Evolutionary conservation across 2,329 filamentous ascomycete genomes (phyloP), one percentile per base, ranked within the genome.

Genomic region (Colletotrichum zoysiae): DNA sequence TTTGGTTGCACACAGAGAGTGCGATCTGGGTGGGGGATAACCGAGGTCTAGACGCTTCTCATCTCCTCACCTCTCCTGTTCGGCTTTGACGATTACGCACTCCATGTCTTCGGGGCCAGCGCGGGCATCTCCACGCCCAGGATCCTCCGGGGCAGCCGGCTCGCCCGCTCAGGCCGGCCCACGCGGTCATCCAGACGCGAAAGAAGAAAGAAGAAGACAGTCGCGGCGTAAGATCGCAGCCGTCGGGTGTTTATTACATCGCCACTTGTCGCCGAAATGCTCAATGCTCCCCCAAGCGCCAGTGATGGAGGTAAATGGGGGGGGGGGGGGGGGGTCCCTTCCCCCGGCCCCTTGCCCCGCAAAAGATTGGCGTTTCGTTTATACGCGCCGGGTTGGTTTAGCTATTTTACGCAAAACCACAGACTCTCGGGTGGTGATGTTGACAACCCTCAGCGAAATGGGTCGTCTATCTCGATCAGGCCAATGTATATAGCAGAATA

Each of bases 331-430:
- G n/a, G n/a, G n/a, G n/a, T n/a, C 30, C 18, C 30, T 9, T 20
- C 20, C 40, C 40, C 40, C 38, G n/a, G n/a, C 12, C 7, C 7
- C 23, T 26, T 46, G 12, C 46, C 59, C 33, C 33, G 46, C 33
- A 42, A 20, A 40, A 62, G 46, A 62, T 62, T 50, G 12, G 12
- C 35, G 59, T 51, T 26, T 33, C 59, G 35, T 62, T 35, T 51
- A 53, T n/a, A 51, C 38, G 48, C 53, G 59, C 46, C 9, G 46
- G 46, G n/a, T 9, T 18, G 46, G 8, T 23, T 20, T 8, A 20
- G 44, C 11, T 46, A 30, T 46, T 46, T 46, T 14, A 40, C n/a
- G n/a, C 35, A 40, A 59, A 46, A 56, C 8, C 30, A 16, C 14
- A 8, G 33, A 8, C 46, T 35, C 3, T 51, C 33, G 18, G 42